Conservation (phyloP, 495 filamentous ascomycete genomes). For the Neurospora sp. region DNA sequence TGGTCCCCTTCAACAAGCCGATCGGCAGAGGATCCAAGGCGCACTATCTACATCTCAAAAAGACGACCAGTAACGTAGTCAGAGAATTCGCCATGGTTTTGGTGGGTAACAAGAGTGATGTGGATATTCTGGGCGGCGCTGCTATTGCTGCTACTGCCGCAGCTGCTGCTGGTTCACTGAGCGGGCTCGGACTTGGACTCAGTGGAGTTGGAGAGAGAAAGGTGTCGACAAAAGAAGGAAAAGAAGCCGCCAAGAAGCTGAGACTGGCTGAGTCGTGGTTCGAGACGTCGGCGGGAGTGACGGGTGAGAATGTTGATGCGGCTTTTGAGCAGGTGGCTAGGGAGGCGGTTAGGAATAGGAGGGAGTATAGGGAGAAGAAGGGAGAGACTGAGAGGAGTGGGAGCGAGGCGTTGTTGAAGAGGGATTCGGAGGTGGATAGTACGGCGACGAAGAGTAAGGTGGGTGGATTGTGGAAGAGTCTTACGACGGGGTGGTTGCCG, state of each 20-base stretch:
- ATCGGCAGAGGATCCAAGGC: not conserved
- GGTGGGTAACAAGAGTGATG: slow-evolving; percentile 28
- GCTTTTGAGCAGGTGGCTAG: slow-evolving; percentile 21
- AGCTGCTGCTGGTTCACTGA: not conserved
- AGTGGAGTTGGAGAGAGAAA: not conserved
- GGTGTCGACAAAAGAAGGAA: not conserved
- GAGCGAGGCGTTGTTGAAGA: not conserved
- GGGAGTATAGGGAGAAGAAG: slow-evolving; percentile 14
- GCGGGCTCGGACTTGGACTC: not conserved
- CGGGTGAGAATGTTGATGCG: slow-evolving; percentile 24
- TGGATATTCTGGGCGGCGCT: not conserved
- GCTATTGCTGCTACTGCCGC: not conserved
- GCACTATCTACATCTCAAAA: not conserved
- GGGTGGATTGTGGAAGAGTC: not conserved
- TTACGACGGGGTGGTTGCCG: not conserved
- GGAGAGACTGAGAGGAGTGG: slow-evolving; percentile 10
- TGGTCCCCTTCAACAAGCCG: not conserved
- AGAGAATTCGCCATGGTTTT: slow-evolving; percentile 25
- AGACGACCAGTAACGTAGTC: not conserved
- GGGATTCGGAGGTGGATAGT: not conserved
- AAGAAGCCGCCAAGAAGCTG: not conserved
- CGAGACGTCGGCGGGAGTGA: slow-evolving; percentile 27
- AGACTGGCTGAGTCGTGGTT: not conserved
- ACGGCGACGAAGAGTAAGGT: not conserved
- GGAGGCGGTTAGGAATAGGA: slow-evolving; percentile 20